A percentile compares a stretch with the other conserved stretches of the same genome.
Conservation (phyloP, 305 asterid species). For the Stenogyne calaminthoides region DNA sequence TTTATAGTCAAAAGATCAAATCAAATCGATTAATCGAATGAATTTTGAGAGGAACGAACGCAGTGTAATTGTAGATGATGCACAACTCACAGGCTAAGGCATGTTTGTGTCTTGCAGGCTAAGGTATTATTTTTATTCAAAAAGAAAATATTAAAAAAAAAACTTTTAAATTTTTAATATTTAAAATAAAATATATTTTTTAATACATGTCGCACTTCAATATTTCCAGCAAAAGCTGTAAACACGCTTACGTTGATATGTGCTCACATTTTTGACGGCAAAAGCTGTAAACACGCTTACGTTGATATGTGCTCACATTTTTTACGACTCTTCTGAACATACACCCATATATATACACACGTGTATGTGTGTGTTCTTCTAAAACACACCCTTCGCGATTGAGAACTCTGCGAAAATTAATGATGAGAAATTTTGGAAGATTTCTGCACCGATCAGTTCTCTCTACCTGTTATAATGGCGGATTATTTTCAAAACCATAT, state of each 20-base stretch:
- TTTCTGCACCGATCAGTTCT: constrained; percentile 40
- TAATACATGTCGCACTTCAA: background rate
- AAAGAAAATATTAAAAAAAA: background rate
- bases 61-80: background rate
- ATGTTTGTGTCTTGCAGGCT: background rate
- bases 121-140: background rate
- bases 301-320: too few relatives aligned
- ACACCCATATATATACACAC: background rate
- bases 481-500: constrained; percentile 35
- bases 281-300: background rate
- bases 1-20: background rate
- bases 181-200: background rate
- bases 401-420: background rate
- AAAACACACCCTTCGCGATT: background rate
- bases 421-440: constrained; percentile 47
- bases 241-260: background rate
- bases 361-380: background rate
- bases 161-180: background rate
- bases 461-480: constrained; percentile 27
- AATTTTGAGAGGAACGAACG: background rate
- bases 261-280: background rate
- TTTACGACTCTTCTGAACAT: background rate
- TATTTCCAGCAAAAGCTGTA: background rate
- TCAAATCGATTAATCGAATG: too few relatives aligned
- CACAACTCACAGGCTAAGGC: background rate